Evolutionary conservation across 108 stramenopile species (phyloP), one percentile per base, ranked within the genome.

Genomic region (Aurantiochytrium sp.): DNA sequence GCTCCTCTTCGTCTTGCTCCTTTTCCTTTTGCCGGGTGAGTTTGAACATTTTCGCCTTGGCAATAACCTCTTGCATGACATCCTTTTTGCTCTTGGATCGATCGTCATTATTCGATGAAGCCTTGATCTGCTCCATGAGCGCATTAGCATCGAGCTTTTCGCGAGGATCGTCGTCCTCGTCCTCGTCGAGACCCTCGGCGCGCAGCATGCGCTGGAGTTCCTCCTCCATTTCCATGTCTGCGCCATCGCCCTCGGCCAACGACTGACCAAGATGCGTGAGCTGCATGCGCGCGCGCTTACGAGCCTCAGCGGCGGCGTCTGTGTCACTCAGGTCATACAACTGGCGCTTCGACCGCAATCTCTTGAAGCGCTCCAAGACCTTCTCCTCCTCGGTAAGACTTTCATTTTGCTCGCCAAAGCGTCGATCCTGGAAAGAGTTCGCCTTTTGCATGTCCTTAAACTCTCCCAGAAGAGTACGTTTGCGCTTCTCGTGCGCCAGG

Each of bases 41-140:
- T 43, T 90, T 90, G 60, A 69, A 88, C 88, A 90, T 88, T 44
- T 90, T 87, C 23, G 71, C 45, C 69, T 90, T 90, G 29, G 88
- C 49, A 45, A 90, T 88, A 28, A 90, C 35, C 57, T 90, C 90
- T 47, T 90, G 88, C 88, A 90, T 87, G 44, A 90, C 72, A 10
- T 90, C 89, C 28, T 87, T 72, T 29, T 87, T 59, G 5, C 57
- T n/a, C 72, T 89, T 83, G 2, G 45, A 53, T 45, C 51, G 76
- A 16, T 83, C 49, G 49, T 83, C 76, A 23, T 53, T 53, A 6
- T 83, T 83, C 43, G 19, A 19, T 12, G 45, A 14, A 23, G 49
- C 45, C 76, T 83, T 10, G 76, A 83, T 47, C 49, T 53, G 76
- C 51, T 83, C 76, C 76, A 83, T 83, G 76, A 83, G 64, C 10